Evolutionary conservation across 1,284 basidiomycete species (phyloP), one percentile per base, ranked within the genome.

Genomic region (Microstroma glucosiphilum): DNA sequence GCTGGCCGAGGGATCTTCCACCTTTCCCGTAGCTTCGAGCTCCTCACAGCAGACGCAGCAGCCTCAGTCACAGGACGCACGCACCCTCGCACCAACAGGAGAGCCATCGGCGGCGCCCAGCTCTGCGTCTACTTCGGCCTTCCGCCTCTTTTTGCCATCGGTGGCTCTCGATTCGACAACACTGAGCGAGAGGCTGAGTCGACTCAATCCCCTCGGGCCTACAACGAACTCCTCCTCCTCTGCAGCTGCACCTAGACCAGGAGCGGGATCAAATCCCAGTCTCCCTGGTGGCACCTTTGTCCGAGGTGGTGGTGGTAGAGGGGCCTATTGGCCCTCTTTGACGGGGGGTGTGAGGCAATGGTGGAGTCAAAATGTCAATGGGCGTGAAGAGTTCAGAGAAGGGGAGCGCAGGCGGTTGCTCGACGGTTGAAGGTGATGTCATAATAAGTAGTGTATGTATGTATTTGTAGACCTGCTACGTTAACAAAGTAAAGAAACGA

Each of bases 391-490:
- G 13, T 54, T 19, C 21, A 4, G 51, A 21, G 51, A 17, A 25
- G 21, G 25, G 17, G 51, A 54, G 51, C 15, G 51, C 13, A 21
- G 51, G n/a, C 51, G 51, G 6, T 26, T 54, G 51, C 51, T 54
- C 25, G 51, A 26, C 8, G 51, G 26, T 23, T 13, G 51, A 54
- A 37, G 4, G 30, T 37, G 4, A 37, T 3, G 30, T 37, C 30
- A 37, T 9, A 9, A 37, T 37, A 9, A 37, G 4, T 4, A 37
- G 30, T 37, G n/a, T 37, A 9, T 37, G 30, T 37, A 37, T 37
- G 30, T 37, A 37, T 37, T 37, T 37, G 30, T 37, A 37, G 30
- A 37, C 30, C 30, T 37, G 30, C 30, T 37, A 37, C 30, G 3
- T 37, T 37, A 37, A 9, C 9, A 37, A 37, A 4, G 30, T 37